Percentiles rank a stretch among this genome's conserved stretches.
Conservation (phyloP, 2,329 filamentous ascomycete species). For the Karstenula rhodostoma region DNA sequence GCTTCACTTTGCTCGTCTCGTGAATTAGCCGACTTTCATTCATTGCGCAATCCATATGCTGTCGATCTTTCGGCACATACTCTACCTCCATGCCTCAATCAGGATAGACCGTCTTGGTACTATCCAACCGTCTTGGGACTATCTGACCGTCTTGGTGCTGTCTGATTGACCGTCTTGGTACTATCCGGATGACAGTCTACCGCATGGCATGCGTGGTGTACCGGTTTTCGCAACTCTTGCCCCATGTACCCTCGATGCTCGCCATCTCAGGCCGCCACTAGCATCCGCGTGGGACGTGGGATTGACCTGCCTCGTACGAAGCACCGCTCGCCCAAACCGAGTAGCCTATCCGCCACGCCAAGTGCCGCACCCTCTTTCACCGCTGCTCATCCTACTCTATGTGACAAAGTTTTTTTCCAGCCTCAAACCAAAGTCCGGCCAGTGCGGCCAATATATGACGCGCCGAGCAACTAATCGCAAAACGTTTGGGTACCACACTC, state of each 20-base stretch:
- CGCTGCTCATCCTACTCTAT: not conserved
- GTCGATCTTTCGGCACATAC: not conserved
- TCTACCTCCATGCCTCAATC: not conserved
- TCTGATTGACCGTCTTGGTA: not conserved
- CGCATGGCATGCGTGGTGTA: not conserved
- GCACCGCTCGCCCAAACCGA: conserved; percentile 1
- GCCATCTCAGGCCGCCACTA: conserved; percentile 9
- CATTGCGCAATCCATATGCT: not conserved
- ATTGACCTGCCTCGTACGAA: conserved; percentile 5
- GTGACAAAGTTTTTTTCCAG: not conserved
- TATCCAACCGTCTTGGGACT: too few species aligned
- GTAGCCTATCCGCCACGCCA: not conserved
- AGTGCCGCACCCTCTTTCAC: not conserved
- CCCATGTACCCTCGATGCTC: not conserved
- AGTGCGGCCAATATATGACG: not conserved
- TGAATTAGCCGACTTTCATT: not conserved
- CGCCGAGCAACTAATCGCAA: not conserved
- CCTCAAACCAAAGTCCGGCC: not conserved
- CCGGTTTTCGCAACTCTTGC: not conserved
- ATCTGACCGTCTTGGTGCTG: too few species aligned
- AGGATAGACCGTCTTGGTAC: not conserved
- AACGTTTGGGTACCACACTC: not conserved
- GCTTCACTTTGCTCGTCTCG: conserved; percentile 4
- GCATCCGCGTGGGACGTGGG: conserved; percentile 1
- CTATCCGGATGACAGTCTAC: not conserved